Percentiles rank a stretch among this genome's conserved stretches.
Conservation (phyloP, 225 moss, liverwort and hornwort species). For the Climacium dendroides region DNA sequence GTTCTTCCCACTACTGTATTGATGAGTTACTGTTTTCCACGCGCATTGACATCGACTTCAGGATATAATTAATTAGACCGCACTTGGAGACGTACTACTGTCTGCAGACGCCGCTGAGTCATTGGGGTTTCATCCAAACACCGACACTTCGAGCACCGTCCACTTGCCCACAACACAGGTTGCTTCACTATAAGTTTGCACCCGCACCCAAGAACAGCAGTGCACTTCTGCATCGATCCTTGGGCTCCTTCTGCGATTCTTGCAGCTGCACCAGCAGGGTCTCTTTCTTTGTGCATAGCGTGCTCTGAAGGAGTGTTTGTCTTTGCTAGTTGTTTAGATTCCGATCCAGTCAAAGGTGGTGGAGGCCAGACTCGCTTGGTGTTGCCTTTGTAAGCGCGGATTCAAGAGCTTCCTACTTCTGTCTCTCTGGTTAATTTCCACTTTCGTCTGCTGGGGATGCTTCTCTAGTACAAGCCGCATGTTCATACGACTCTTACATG, state of each 20-base stretch:
- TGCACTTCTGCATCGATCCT: background rate
- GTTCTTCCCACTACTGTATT: too few relatives aligned
- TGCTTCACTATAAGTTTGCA: background rate
- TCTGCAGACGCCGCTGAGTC: too few relatives aligned
- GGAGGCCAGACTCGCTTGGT: background rate
- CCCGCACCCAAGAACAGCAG: background rate
- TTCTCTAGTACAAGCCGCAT: background rate
- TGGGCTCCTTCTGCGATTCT: background rate
- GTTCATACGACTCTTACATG: background rate
- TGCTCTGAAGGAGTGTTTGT: background rate
- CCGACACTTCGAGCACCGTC: background rate
- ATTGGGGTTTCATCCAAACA: rapidly evolving
- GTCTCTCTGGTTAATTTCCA: background rate
- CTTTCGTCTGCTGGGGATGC: background rate
- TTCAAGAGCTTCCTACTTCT: background rate
- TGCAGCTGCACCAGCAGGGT: background rate
- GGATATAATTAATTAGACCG: background rate
- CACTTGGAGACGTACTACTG: too few relatives aligned
- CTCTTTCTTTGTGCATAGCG: background rate
- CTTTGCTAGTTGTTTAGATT: background rate
- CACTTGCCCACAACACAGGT: too few relatives aligned
- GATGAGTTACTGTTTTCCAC: too few relatives aligned
- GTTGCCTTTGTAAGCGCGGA: background rate
- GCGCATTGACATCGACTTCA: too few relatives aligned
- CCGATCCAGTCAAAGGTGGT: too few relatives aligned